Evolutionary conservation across 75 land plant genomes (phyloP), one percentile per base, ranked within the genome.

Genomic region (Chamaecyparis obtusa): DNA sequence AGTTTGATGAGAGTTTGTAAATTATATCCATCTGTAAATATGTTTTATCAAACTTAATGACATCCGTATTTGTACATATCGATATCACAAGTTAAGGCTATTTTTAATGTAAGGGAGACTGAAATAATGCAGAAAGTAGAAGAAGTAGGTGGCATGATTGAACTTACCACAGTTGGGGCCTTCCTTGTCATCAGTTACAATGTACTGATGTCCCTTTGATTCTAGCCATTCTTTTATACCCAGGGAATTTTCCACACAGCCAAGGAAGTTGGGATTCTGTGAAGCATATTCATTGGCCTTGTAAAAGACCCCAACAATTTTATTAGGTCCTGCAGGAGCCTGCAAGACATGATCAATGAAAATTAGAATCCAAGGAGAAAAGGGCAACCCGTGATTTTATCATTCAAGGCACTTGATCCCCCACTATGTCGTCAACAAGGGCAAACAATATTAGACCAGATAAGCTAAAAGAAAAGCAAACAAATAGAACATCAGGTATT

Each of bases 121-220:
- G 9, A 74, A 11, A 24, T 74, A 33, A 74, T 74, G 76, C 37
- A 74, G 16, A 74, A 74, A 32, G 4, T n/a, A 81, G 46, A 44
- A n/a, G 48, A 81, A 81, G 27, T n/a, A 27, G 48, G n/a, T 80
- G 46, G 33, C 83, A 81, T 46, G 46, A 14, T 8, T 10, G 21
- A 51, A 88, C 95, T 85, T 33, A 97, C 99, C 99, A 88, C 94
- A 93, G 72, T 93, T 88, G 19, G 96, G 99, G 84, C 99, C 99
- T 84, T 97, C 99, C 89, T 97, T 97, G 92, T 97, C 99, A 84
- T 92, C 94, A 35, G 99, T 97, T 76, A 96, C 99, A 87, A 97
- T 92, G 88, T 96, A 97, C 83, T 93, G 91, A 87, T 97, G 99
- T 27, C 99, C 99, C 80, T 94, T 91, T 17, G 94, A 91, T 81